Evolutionary conservation across 371 early-diverging fungal species (phyloP).

Genomic region (Dipsacomyces acuminosporus): DNA sequence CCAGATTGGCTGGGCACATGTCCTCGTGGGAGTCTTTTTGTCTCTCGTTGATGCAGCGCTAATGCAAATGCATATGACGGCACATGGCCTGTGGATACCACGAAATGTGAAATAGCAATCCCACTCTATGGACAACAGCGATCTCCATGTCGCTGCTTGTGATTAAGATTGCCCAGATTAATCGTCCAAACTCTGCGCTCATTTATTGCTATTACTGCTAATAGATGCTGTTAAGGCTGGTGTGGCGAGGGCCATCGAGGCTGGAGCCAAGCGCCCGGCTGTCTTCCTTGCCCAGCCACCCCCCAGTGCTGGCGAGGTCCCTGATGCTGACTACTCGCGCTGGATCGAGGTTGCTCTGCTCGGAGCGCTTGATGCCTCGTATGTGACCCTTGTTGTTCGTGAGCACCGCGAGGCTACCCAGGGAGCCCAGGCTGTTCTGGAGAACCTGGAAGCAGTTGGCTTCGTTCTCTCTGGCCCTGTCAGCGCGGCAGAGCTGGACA

Average conservation of each 20-base stretch:
- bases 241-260: conserved; percentile 59
- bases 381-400: conserved; percentile 77
- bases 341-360: conserved; percentile 71
- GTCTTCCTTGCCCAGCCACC: conserved; percentile 60
- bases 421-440: conserved; percentile 41
- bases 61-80: no score
- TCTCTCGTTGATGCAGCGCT: no score
- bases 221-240: conserved; percentile 62
- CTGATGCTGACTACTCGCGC: conserved; percentile 56
- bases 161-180: no score
- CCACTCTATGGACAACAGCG: no score
- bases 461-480: conserved; percentile 44
- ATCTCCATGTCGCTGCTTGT: no score
- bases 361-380: conserved; percentile 65
- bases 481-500: conserved; percentile 32
- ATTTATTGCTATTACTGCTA: no score
- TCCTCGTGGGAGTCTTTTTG: no score
- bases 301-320: conserved; percentile 9
- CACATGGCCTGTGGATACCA: no score
- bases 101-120: no score
- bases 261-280: conserved; percentile 57
- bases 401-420: conserved; percentile 53
- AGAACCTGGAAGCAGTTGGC: conserved; percentile 54
- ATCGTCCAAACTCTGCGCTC: no score
- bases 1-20: no score